Base-by-base conservation (phyloP, 352 stramenopile genomes). In the Phytophthora pseudosyringae region DNA sequence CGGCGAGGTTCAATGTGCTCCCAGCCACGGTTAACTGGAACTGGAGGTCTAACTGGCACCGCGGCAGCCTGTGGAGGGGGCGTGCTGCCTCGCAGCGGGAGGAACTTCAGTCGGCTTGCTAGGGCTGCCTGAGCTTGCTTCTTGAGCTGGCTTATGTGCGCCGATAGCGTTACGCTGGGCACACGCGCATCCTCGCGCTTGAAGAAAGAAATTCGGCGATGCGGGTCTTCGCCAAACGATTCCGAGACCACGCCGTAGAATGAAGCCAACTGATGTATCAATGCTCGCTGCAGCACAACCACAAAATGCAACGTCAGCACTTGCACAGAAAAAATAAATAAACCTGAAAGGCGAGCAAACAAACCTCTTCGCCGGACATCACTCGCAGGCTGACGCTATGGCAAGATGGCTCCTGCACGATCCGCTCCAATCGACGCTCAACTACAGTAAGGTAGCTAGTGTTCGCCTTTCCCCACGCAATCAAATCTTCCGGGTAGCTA, bases 401-500 rank as follows among this genome's bases (percentile, higher is more conserved):
- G 54, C 83, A 92, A 52, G 71, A 80, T 3, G 72, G 52, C 13
- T 94, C 86, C 26, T 78, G 74, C 6, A 90, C 81, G 40, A 94
- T 85, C 11, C 83, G 80, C 52, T 94, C 82, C 18, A 94, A 67
- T 9, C 85, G 81, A 33, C 84, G 83, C 65, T 94, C 83, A 7
- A 94, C 81, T 25, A 90, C 79, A 5, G 78, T 65, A 10, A 94
- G 58, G 38, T 92, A 93, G 21, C 83, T 82, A 9, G 71, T 64
- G 51, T 94, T 94, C 0, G 70, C 68, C 44, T 92, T 92, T 11
- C 73, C 86, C 86, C 86, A 94, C 1, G 87, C 71, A 16, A 93
- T 71, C 25, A 94, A 52, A 8, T 89, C 66, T 35, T 81, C 57
- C 2, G 81, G 60, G 54, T 91, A 94, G 45, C 60, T 82, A 1